Conservation (phyloP, 805 yeast species). For the Torulaspora indica region DNA sequence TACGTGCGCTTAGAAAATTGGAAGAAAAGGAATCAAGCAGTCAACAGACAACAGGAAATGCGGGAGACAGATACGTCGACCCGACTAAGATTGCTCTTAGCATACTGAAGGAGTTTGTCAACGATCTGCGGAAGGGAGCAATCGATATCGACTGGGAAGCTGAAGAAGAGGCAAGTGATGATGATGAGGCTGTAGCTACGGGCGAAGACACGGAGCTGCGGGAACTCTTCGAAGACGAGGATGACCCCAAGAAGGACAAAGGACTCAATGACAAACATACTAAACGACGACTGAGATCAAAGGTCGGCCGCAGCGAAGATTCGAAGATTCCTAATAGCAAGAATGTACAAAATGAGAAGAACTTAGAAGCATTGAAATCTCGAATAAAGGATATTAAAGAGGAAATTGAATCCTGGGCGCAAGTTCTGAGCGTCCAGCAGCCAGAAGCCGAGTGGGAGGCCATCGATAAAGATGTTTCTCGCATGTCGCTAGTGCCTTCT, state of each 20-base stretch:
- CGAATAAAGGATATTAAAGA: slow-evolving; percentile 24
- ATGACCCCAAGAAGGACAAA: slow-evolving; percentile 13
- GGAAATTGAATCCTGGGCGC: slow-evolving; percentile 31
- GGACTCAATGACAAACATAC: background rate
- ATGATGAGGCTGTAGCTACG: slow-evolving; percentile 11
- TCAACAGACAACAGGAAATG: slow-evolving; percentile 1
- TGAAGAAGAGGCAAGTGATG: slow-evolving; percentile 15
- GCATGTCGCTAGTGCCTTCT: background rate
- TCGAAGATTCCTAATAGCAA: slow-evolving; percentile 30
- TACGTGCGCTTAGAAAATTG: slow-evolving; percentile 24
- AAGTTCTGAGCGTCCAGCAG: slow-evolving; percentile 18
- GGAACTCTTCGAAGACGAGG: slow-evolving; percentile 21
- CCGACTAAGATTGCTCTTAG: slow-evolving; percentile 23
- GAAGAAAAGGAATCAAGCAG: slow-evolving; percentile 5
- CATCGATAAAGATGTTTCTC: background rate
- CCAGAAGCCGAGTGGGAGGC: slow-evolving; percentile 22
- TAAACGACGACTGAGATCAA: slow-evolving; percentile 1
- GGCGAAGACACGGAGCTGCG: slow-evolving; percentile 22
- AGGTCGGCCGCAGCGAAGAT: background rate
- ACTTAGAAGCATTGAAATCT: slow-evolving; percentile 20
- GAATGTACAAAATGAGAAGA: slow-evolving; percentile 30
- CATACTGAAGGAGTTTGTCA: slow-evolving; percentile 33
- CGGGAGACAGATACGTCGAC: slow-evolving; percentile 14
- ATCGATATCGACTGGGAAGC: slow-evolving; percentile 32
- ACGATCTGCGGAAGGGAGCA: slow-evolving; percentile 27